Evolutionary conservation across 2,329 filamentous ascomycete genomes (phyloP).

Genomic region (Fusarium sororula): DNA sequence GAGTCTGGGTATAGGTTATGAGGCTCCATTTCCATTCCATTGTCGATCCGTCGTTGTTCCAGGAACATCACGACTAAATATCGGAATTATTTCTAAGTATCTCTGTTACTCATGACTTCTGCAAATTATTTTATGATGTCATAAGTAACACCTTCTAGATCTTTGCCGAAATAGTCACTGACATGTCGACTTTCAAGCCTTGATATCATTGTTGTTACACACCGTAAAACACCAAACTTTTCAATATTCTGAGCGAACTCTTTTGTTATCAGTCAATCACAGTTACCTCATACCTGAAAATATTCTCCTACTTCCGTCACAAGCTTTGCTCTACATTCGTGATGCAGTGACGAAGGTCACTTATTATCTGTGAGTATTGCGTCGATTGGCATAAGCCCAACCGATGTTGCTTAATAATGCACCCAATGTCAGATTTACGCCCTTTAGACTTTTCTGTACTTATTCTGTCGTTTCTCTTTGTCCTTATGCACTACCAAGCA

Average conservation of each 20-base stretch:
- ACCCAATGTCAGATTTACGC: background rate
- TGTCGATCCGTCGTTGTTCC: background rate
- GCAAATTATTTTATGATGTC: accelerated
- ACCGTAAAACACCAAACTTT: accelerated
- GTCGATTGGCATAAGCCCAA: background rate
- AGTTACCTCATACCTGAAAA: accelerated
- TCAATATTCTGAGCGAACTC: background rate
- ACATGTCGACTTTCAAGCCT: accelerated
- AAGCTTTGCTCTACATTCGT: background rate
- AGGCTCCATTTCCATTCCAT: background rate
- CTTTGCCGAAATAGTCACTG: accelerated
- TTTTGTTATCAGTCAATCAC: background rate
- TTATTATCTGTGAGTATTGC: background rate
- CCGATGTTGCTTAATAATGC: conserved; percentile 11
- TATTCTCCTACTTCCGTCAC: accelerated
- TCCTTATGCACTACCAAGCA: too few relatives aligned
- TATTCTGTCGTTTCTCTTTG: background rate
- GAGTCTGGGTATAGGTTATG: background rate
- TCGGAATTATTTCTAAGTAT: accelerated
- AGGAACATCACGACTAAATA: background rate
- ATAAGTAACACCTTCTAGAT: background rate
- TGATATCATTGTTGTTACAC: accelerated
- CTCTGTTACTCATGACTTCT: background rate
- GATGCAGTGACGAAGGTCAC: background rate
- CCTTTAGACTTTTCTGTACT: background rate